phyloP scores from a whole-genome alignment of 2,329 filamentous ascomycete genomes.

The Pseudocercospora pini-densiflorae region DNA sequence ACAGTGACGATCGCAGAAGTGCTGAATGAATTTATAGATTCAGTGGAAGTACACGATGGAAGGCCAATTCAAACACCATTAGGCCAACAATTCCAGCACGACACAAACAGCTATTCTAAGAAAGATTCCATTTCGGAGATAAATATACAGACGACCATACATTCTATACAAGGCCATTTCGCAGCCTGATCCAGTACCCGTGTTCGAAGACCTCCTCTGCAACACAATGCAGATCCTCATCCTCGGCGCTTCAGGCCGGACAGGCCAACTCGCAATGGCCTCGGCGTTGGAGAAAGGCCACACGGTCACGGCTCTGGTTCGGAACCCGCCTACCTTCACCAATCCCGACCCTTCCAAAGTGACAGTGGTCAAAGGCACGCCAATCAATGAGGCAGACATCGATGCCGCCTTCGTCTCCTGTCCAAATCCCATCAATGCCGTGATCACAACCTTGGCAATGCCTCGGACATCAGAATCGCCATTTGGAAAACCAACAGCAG shows the following conservation, averaged over 20 bases:
- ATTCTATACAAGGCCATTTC: neutral
- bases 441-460: constrained; percentile 57
- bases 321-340: constrained; percentile 44
- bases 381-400: constrained; percentile 18
- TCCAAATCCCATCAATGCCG: constrained; percentile 43
- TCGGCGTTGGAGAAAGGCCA: constrained; percentile 48
- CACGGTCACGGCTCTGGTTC: constrained; percentile 53
- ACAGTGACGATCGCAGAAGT: too few species aligned
- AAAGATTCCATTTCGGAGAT: neutral
- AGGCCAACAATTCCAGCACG: neutral
- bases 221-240: constrained; percentile 50
- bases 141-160: neutral
- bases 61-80: too few species aligned
- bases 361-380: constrained; percentile 45
- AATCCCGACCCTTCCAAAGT: constrained; percentile 38
- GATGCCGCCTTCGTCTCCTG: constrained; percentile 35
- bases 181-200: neutral
- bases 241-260: constrained; percentile 54
- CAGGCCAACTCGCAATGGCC: constrained; percentile 50
- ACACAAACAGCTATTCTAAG: neutral
- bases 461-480: constrained; percentile 53
- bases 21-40: neutral
- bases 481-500: constrained; percentile 52
- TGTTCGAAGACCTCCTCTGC: neutral
- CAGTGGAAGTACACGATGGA: neutral